Evolutionary conservation across 140 eudicot species (phyloP).

Genomic region (Stevia rebaudiana): DNA sequence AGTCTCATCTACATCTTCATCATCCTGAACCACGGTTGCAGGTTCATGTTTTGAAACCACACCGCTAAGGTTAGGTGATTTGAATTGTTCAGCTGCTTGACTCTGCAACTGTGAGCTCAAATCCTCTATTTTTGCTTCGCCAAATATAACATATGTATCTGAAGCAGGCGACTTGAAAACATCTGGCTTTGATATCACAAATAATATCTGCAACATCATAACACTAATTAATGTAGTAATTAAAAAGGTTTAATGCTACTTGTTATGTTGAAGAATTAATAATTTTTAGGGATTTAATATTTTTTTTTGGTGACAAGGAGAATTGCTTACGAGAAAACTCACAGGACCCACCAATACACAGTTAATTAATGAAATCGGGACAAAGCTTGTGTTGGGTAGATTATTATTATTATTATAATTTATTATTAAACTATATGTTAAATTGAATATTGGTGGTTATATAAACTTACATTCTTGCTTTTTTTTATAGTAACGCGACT

Average conservation of each 20-base stretch:
- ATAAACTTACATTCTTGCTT: slow-evolving; percentile 45
- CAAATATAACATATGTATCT: slow-evolving; percentile 56
- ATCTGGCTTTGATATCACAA: slow-evolving; percentile 58
- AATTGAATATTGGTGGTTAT: background rate
- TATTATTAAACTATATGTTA: background rate
- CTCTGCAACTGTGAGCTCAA: slow-evolving; percentile 60
- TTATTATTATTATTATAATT: no score
- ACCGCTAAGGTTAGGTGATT: slow-evolving; percentile 42
- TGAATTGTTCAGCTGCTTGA: slow-evolving; percentile 73
- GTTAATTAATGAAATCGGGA: no score
- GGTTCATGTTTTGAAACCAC: slow-evolving; percentile 39
- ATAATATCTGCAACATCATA: slow-evolving; percentile 32
- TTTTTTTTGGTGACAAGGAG: no score
- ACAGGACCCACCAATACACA: no score
- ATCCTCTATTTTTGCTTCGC: slow-evolving; percentile 65
- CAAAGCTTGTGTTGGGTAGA: no score
- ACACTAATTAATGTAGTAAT: background rate
- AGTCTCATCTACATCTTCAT: slow-evolving; percentile 53
- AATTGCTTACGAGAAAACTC: no score
- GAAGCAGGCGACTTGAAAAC: slow-evolving; percentile 58
- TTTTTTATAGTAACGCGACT: slow-evolving; percentile 51
- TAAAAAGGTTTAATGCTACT: no score
- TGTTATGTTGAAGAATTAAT: background rate
- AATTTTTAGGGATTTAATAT: background rate
- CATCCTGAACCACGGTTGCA: slow-evolving; percentile 35